Percentiles rank a stretch among this genome's conserved stretches.
Conservation (phyloP, 208 protist species). For the Leishmania amazonensis region DNA sequence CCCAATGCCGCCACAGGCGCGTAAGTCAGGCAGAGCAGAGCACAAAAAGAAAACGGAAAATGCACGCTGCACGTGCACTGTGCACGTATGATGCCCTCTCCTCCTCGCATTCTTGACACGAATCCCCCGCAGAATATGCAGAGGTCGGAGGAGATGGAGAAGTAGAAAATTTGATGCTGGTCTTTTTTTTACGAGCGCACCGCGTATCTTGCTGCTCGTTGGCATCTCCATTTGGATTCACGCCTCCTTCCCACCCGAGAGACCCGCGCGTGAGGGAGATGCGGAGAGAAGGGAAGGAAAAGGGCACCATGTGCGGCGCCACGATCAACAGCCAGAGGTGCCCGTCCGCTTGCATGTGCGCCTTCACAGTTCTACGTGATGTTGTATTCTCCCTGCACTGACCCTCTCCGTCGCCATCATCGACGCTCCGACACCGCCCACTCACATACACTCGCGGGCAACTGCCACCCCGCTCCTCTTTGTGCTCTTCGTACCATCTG, state of each 20-base stretch:
- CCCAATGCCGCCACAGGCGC: neutral
- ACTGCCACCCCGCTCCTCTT: neutral
- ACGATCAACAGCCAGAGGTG: neutral
- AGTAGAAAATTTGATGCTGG: neutral
- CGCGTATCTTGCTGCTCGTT: neutral
- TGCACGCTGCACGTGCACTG: neutral
- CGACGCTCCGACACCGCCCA: neutral
- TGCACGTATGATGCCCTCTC: neutral
- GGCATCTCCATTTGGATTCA: neutral
- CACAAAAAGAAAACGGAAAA: neutral
- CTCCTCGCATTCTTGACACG: neutral
- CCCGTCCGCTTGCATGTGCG: too few relatives aligned
- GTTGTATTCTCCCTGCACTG: neutral
- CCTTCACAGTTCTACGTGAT: neutral
- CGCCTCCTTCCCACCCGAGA: too few relatives aligned
- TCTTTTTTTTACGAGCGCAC: neutral
- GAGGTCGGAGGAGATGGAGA: neutral
- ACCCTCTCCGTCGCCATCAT: neutral
- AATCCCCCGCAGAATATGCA: neutral
- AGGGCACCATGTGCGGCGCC: neutral
- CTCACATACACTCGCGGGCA: neutral
- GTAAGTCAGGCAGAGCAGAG: neutral
- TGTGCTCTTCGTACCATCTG: neutral
- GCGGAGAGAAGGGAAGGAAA: neutral
- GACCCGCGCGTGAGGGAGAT: neutral